phyloP scores from a whole-genome alignment of 2,329 filamentous ascomycete genomes.

The Aspergillus melleus region DNA sequence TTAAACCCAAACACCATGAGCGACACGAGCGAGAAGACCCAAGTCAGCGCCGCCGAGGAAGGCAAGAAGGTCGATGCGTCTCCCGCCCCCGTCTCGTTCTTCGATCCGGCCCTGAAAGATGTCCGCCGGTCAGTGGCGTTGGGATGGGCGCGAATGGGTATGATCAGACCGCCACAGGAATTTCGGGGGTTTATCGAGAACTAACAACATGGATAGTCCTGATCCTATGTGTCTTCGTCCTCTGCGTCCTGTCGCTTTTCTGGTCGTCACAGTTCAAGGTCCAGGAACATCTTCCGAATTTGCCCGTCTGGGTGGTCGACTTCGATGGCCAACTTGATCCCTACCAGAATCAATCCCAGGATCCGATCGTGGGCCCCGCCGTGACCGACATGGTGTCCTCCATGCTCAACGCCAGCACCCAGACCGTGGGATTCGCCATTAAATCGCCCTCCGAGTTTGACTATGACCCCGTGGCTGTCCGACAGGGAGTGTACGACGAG shows the following conservation, averaged over 20 bases:
- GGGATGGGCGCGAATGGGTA: constrained; percentile 27
- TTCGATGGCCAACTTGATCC: constrained; percentile 60
- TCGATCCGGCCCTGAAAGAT: constrained; percentile 25
- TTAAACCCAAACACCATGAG: not conserved
- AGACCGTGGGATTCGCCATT: constrained; percentile 54
- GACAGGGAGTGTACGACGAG: constrained; percentile 60
- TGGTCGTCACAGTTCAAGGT: constrained; percentile 60
- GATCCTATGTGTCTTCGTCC: constrained; percentile 56
- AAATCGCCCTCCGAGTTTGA: constrained; percentile 53
- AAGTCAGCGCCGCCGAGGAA: not conserved
- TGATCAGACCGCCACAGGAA: not conserved
- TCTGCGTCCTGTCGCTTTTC: constrained; percentile 59
- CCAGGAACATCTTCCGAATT: constrained; percentile 48
- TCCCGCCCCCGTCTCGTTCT: constrained; percentile 27
- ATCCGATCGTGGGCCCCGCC: constrained; percentile 56
- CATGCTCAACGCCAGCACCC: constrained; percentile 38
- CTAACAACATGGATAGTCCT: constrained; percentile 16
- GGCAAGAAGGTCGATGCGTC: constrained; percentile 9
- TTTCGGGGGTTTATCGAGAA: not conserved
- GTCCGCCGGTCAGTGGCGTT: constrained; percentile 20
- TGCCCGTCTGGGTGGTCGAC: constrained; percentile 62
- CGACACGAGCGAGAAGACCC: not conserved
- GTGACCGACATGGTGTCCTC: constrained; percentile 49
- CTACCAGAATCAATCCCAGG: constrained; percentile 44
- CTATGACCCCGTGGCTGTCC: constrained; percentile 57